phyloP scores from a whole-genome alignment of 768 basidiomycete genomes.

The Coprinopsis strossmayeri region DNA sequence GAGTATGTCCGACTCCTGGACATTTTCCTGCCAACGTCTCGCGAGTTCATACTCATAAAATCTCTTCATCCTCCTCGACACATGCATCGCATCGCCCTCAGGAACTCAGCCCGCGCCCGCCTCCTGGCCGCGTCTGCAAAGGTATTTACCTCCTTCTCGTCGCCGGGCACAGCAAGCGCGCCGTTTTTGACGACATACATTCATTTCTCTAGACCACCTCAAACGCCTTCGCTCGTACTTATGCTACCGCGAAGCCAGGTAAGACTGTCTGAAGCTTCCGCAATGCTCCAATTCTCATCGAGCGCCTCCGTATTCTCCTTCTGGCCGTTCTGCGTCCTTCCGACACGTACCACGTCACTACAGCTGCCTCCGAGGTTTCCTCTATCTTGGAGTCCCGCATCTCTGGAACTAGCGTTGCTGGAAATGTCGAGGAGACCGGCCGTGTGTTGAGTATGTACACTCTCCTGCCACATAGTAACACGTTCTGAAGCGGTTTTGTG shows the following conservation, averaged over 20 bases:
- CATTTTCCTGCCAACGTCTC: constrained; percentile 31
- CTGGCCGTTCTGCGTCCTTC: constrained; percentile 15
- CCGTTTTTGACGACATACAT: constrained; percentile 20
- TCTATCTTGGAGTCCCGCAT: constrained; percentile 99
- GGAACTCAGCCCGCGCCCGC: constrained; percentile 77
- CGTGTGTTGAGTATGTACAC: constrained; percentile 86
- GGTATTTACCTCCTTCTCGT: constrained; percentile 31
- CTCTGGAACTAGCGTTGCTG: constrained; percentile 82
- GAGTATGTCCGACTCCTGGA: constrained; percentile 42
- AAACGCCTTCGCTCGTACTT: constrained; percentile 64
- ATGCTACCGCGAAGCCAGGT: constrained; percentile 99
- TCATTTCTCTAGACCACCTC: constrained; percentile 32
- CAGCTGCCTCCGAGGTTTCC: constrained; percentile 98
- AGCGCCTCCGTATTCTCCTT: too few relatives aligned
- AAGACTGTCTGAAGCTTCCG: constrained; percentile 26
- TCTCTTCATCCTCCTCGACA: constrained; percentile 43
- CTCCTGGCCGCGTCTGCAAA: constrained; percentile 61
- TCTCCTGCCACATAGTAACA: constrained; percentile 1
- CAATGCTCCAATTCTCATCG: constrained; percentile 17
- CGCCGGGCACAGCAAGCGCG: constrained; percentile 7
- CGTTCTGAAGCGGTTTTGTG: constrained; percentile 17
- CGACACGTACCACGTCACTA: constrained; percentile 29
- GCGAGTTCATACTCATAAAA: constrained; percentile 35
- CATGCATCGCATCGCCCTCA: constrained; percentile 81
- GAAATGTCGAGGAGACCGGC: constrained; percentile 98